Evolutionary conservation across 345 rosid genomes (phyloP).

Genomic region (Hypericum perforatum): DNA sequence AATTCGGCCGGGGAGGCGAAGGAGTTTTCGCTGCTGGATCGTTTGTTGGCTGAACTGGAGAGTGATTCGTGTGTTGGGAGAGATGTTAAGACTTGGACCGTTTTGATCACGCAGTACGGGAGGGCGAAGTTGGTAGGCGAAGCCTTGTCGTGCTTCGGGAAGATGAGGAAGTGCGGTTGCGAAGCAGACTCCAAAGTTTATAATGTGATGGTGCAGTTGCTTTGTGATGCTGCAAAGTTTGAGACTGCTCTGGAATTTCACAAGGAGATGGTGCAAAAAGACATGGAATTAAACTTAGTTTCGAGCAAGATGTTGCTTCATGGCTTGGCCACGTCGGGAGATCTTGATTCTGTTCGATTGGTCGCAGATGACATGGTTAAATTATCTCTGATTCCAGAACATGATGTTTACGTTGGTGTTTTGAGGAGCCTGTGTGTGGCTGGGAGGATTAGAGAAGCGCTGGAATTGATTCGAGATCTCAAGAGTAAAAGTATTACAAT

Average conservation of each 20-base stretch:
- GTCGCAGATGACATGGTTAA: conserved; percentile 54
- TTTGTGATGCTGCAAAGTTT: conserved; percentile 46
- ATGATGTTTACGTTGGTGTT: conserved; percentile 37
- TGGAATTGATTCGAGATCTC: conserved; percentile 51
- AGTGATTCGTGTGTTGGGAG: conserved; percentile 35
- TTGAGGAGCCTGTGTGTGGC: conserved; percentile 61
- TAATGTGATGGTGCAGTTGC: conserved; percentile 33
- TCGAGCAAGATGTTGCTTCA: conserved; percentile 46
- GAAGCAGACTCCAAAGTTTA: conserved; percentile 48
- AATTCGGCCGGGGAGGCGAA: conserved; percentile 53
- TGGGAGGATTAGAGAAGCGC: conserved; percentile 63
- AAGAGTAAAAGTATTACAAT: conserved; percentile 39
- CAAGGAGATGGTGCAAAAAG: conserved; percentile 56
- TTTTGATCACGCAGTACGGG: conserved; percentile 53
- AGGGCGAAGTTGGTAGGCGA: conserved; percentile 52
- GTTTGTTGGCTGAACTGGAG: conserved; percentile 59
- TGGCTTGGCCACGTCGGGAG: conserved; percentile 36
- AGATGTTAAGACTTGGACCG: conserved; percentile 60
- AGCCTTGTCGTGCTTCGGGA: conserved; percentile 44
- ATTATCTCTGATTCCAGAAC: conserved; percentile 38
- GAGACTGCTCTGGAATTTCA: conserved; percentile 63
- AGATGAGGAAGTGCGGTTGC: conserved; percentile 47
- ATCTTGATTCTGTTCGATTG: conserved; percentile 36
- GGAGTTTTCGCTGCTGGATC: conserved; percentile 37
- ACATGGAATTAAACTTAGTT: conserved; percentile 38